Conservation (phyloP, 2,329 filamentous ascomycete species). For the Magnaporthiopsis poae region DNA sequence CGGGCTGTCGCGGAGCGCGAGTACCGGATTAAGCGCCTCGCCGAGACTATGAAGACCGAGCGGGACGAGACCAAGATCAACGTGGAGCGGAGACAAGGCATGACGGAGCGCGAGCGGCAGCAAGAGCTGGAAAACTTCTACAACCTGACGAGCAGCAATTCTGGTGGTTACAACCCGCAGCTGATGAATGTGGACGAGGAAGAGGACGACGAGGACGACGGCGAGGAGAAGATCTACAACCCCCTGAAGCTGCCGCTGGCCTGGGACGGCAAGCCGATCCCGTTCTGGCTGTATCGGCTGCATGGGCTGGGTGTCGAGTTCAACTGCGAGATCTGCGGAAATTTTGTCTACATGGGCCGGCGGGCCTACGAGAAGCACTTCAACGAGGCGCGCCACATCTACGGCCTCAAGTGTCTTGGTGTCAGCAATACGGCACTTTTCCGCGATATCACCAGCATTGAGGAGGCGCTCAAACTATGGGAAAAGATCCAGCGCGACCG, state of each 20-base stretch:
- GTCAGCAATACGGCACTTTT: constrained; percentile 87
- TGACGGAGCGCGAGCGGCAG: constrained; percentile 92
- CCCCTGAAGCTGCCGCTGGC: constrained; percentile 88
- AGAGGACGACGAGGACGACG: constrained; percentile 63
- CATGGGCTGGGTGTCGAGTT: constrained; percentile 94
- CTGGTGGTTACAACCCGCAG: constrained; percentile 16
- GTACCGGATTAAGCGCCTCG: constrained; percentile 68
- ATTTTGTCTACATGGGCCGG: constrained; percentile 97
- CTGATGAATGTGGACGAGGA: constrained; percentile 36
- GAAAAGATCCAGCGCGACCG: constrained; percentile 84
- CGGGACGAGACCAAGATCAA: constrained; percentile 85
- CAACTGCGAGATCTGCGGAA: constrained; percentile 90
- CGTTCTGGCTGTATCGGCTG: constrained; percentile 96
- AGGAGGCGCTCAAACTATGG: constrained; percentile 81
- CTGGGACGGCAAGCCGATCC: constrained; percentile 98
- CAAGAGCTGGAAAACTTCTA: constrained; percentile 86
- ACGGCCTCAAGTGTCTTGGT: constrained; percentile 85
- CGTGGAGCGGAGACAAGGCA: constrained; percentile 89
- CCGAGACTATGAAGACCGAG: constrained; percentile 74
- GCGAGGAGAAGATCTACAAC: constrained; percentile 88
- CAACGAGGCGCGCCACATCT: constrained; percentile 84
- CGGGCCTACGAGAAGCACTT: constrained; percentile 98
- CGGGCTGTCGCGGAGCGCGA: constrained; percentile 84
- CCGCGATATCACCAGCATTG: constrained; percentile 84
- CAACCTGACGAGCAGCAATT: constrained; percentile 26